Base-by-base conservation (phyloP, 2,329 filamentous ascomycete species). In the Fusarium tricinctum region DNA sequence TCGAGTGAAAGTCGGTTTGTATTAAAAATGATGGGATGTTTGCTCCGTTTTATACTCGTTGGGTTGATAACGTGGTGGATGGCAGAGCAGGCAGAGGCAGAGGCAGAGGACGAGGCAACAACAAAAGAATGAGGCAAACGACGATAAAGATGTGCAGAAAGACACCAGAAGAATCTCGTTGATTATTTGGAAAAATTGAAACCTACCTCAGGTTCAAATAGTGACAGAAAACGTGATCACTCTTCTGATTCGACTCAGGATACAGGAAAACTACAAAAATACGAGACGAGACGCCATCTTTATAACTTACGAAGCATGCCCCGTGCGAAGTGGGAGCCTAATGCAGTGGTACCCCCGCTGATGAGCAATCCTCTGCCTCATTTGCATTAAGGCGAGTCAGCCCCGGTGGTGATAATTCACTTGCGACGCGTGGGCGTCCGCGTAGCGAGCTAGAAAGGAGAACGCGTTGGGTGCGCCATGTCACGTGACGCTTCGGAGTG, bases 141-240 rank as follows among this genome's bases (percentile, higher is more conserved):
- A 48, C 52, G 15, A 35, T 40, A 23, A 23, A 43, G 38, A 64
- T 58, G 52, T 58, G 43, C 28, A 12, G 23, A 61, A 65, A 62
- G 61, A 63, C 54, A 20, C 61, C 48, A 47, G 46, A 49, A 65
- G 39, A 68, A 56, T 47, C 53, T 53, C 32, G 63, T 51, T 63
- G 46, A 40, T 55, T 43, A 44, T 59, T 42, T 32, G 35, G 39
- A 39, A 20, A 56, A 20, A 30, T 47, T 53, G 45, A 59, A 69
- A 77, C 77, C 71, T 79, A 78, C 77, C 77, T 77, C 66, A 74
- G 74, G 76, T 70, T 69, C 66, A 66, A 70, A 71, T 54, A 58
- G 54, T 45, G 46, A 64, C 48, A 45, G 44, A 40, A 62, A 59
- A 58, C 51, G 65, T 55, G 23, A 40, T 40, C 58, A 45, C 48